Base-by-base conservation (phyloP, 768 basidiomycete genomes). In the Rhodosporidiobolus odoratus region DNA sequence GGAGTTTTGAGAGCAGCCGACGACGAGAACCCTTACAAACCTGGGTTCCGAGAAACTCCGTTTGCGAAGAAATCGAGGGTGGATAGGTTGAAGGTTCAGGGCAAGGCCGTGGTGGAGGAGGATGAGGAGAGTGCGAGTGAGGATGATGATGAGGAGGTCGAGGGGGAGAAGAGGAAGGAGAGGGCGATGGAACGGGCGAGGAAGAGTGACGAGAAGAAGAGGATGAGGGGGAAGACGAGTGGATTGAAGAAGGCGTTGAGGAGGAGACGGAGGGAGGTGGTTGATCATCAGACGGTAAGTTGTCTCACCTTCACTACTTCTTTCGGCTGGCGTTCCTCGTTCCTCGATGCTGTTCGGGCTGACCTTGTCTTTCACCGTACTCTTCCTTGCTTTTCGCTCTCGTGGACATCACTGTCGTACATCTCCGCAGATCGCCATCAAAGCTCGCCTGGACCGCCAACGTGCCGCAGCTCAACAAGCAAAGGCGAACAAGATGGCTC, bases 191-290 rank as follows among this genome's bases (percentile, higher is more conserved):
- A 48, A 45, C 57, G 69, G 72, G 34, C 69, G 25, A 67, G 74
- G 67, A 75, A 77, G 75, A 86, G 88, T 79, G 80, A 79, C 75
- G 78, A 78, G 53, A 90, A 87, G 82, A 84, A 85, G 76, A 89
- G 86, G 83, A 91, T 90, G 88, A 85, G 92, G 41, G 92, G 93
- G 23, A 92, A 88, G 78, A 86, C 86, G 48, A 72, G 66, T 41
- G 72, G 69, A 43, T 78, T 93, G 78, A 95, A 92, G 80, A 83
- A 92, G 82, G 87, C 76, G 76, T 77, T 96, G 71, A 84, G 90
- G 76, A 96, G 93, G 82, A 90, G 95, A 80, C 86, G 91, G 78
- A 92, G 94, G 83, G 96, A 97, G 77, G 90, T 97, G 58, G 86
- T 97, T 71, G 93, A 97, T 78, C 91, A 91, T 45, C 66, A 78